These are phyloP conservation scores for Neoascochyta sp. DNA, from an alignment of 2,329 filamentous ascomycete species.

Conservation along the genomic window DNA sequence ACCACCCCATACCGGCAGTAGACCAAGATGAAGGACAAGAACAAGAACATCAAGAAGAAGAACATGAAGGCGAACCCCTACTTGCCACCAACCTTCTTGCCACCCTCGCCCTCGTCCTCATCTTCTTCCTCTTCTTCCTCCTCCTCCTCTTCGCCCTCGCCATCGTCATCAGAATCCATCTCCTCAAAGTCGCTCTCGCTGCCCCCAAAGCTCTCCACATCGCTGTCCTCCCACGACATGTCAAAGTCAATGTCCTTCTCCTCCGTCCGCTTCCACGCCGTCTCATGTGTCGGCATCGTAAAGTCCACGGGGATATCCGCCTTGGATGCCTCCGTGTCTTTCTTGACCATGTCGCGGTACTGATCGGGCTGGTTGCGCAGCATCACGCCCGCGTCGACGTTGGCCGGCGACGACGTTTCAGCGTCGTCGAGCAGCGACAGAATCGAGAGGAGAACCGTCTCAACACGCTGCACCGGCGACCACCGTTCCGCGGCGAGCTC, in stretches of 20 bases:
- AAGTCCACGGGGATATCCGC: conserved; percentile 75
- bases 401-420: conserved; percentile 88
- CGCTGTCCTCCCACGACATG: conserved; percentile 46
- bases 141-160: conserved; percentile 46
- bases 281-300: conserved; percentile 71
- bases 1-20: too few relatives aligned
- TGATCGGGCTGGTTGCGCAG: conserved; percentile 67
- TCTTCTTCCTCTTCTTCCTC: conserved; percentile 30
- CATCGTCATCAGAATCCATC: conserved; percentile 57
- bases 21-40: too few relatives aligned
- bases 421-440: conserved; percentile 89
- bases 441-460: conserved; percentile 90
- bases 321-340: conserved; percentile 70
- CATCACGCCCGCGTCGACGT: conserved; percentile 87
- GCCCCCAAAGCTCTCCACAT: conserved; percentile 67
- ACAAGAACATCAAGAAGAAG: too few relatives aligned
- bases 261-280: conserved; percentile 61
- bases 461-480: conserved; percentile 89
- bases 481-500: conserved; percentile 87
- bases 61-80: too few relatives aligned
- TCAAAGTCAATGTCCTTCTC: conserved; percentile 58
- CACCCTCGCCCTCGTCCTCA: too few relatives aligned
- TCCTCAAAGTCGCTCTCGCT: conserved; percentile 56
- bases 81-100: too few relatives aligned
- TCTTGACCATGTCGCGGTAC: conserved; percentile 68